These are phyloP conservation scores for Homolaphlyctis polyrhiza DNA, from an alignment of 371 early-diverging fungal genomes.

Conservation along the genomic window DNA sequence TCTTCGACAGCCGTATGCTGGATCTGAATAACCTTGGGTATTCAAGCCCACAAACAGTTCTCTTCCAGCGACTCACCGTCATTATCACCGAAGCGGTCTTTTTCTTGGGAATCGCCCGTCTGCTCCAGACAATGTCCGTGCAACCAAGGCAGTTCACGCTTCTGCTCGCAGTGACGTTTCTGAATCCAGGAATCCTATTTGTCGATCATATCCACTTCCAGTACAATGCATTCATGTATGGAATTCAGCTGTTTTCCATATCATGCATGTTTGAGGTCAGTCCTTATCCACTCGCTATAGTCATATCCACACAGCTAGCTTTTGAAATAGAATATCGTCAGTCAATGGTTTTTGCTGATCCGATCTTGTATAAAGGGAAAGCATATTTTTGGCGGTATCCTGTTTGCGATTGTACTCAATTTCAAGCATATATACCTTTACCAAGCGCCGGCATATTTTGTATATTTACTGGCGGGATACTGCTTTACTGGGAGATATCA, in stretches of 20 bases:
- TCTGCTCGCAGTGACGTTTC: constrained; percentile 50
- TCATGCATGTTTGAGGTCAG: constrained; percentile 66
- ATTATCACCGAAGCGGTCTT: constrained; percentile 75
- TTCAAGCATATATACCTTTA: constrained; percentile 97
- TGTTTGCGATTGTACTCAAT: constrained; percentile 85
- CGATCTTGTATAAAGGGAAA: constrained; percentile 29
- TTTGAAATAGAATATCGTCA: no score
- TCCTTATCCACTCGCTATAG: background rate
- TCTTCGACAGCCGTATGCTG: constrained; percentile 72
- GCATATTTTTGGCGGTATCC: constrained; percentile 62
- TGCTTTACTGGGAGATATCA: constrained; percentile 43
- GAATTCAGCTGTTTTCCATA: constrained; percentile 78
- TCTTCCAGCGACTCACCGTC: constrained; percentile 82
- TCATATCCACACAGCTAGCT: no score
- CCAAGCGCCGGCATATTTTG: constrained; percentile 88
- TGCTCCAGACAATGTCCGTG: background rate
- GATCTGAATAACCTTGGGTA: constrained; percentile 66
- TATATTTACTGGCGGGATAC: constrained; percentile 80
- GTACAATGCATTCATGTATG: constrained; percentile 93
- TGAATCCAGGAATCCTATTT: constrained; percentile 77
- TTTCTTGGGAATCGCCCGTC: constrained; percentile 51
- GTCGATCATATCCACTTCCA: constrained; percentile 86
- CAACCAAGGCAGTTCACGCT: background rate
- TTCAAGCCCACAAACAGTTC: constrained; percentile 58
- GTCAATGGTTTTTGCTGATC: background rate